phyloP scores from a whole-genome alignment of 371 early-diverging fungal genomes.

The Spraguea lophii region DNA sequence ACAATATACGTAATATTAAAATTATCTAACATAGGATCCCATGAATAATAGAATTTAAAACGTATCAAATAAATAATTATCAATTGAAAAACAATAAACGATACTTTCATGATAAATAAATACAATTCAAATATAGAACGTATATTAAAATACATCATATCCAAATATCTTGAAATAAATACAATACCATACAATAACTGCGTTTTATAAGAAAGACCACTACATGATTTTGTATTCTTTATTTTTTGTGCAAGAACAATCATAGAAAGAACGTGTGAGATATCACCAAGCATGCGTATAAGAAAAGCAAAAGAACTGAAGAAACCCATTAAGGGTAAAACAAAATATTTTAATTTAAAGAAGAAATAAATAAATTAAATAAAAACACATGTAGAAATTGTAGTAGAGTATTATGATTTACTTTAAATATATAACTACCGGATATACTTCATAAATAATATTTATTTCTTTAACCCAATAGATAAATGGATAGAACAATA shows the following conservation, averaged over 20 bases:
- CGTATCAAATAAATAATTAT: conserved; percentile 77
- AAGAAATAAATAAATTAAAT: too few relatives aligned
- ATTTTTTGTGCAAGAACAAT: conserved; percentile 37
- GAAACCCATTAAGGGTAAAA: neutral
- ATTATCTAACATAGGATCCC: conserved; percentile 68
- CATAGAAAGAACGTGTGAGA: conserved; percentile 32
- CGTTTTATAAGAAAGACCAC: conserved; percentile 85
- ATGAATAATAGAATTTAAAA: conserved; percentile 60
- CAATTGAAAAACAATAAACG: conserved; percentile 62
- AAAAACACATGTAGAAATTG: too few relatives aligned
- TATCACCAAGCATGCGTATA: conserved; percentile 10
- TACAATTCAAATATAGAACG: conserved; percentile 52
- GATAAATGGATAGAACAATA: too few relatives aligned
- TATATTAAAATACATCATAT: conserved; percentile 52
- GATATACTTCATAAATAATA: too few relatives aligned
- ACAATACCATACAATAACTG: conserved; percentile 76
- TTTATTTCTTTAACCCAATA: too few relatives aligned
- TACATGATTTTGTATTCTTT: conserved; percentile 30
- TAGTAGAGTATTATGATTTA: too few relatives aligned
- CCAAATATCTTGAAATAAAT: conserved; percentile 78
- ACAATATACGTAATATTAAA: conserved; percentile 48
- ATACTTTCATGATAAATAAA: conserved; percentile 75
- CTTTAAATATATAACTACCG: too few relatives aligned
- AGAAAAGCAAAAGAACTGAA: neutral
- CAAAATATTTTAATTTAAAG: too few relatives aligned